A percentile compares a stretch with the other conserved stretches of the same genome.
Conservation (phyloP, 768 basidiomycete genomes). For the Hysterangium stoloniferum region DNA sequence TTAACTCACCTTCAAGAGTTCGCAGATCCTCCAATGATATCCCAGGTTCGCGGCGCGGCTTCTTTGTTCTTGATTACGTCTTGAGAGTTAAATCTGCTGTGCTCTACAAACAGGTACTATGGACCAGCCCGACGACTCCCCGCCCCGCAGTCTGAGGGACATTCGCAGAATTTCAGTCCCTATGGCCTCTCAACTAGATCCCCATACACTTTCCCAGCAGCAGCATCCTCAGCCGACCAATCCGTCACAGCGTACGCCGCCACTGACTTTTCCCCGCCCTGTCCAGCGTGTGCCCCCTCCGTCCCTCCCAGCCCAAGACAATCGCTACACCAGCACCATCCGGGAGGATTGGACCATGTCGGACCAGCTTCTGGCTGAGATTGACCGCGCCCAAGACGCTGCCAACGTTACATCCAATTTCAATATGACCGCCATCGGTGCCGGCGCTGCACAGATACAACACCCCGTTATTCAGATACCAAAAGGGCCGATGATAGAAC, state of each 20-base stretch:
- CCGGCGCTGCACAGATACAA: neutral
- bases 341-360: constrained; percentile 63
- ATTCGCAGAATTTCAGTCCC: constrained; percentile 42
- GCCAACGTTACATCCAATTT: constrained; percentile 32
- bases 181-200: constrained; percentile 28
- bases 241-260: constrained; percentile 22
- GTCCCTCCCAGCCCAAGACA: constrained; percentile 37
- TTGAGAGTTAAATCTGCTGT: constrained; percentile 18
- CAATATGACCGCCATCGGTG: neutral
- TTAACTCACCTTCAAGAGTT: constrained; percentile 48
- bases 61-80: constrained; percentile 19
- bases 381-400: constrained; percentile 55
- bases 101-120: constrained; percentile 13
- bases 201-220: constrained; percentile 24
- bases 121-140: constrained; percentile 14
- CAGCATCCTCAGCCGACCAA: constrained; percentile 26
- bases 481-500: constrained; percentile 9
- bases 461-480: neutral
- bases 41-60: constrained; percentile 36
- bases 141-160: constrained; percentile 25
- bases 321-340: constrained; percentile 36
- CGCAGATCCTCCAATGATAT: constrained; percentile 38
- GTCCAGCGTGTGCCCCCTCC: constrained; percentile 48
- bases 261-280: constrained; percentile 46
- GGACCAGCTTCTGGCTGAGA: constrained; percentile 60